A percentile compares a stretch with the other conserved stretches of the same genome.
Conservation (phyloP, 345 rosid genomes). For the Salix caprea region DNA sequence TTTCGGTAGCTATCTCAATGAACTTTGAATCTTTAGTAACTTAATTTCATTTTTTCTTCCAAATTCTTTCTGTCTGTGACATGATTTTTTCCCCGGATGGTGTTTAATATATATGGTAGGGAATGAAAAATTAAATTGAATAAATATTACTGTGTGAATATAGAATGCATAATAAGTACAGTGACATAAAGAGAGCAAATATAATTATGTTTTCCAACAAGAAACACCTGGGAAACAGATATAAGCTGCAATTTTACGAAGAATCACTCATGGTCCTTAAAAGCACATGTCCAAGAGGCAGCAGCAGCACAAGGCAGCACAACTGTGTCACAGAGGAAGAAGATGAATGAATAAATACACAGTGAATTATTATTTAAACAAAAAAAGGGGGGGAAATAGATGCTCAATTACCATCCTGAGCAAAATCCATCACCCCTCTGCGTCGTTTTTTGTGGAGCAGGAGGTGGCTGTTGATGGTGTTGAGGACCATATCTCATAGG, state of each 20-base stretch:
- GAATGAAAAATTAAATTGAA: background rate
- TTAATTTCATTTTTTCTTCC: too few relatives aligned
- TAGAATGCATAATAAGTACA: background rate
- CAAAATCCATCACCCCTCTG: slow-evolving; percentile 7
- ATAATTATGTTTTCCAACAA: background rate
- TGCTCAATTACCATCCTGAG: slow-evolving; percentile 9
- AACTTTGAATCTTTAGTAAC: too few relatives aligned
- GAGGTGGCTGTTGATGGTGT: background rate
- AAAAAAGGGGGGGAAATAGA: background rate
- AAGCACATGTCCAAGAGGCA: slow-evolving; percentile 23
- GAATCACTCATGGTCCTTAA: background rate
- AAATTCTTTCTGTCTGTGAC: too few relatives aligned
- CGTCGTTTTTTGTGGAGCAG: slow-evolving; percentile 1
- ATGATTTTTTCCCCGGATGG: too few relatives aligned
- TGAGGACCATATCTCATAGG: slow-evolving; percentile 9
- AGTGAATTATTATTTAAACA: background rate
- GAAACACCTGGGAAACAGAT: background rate
- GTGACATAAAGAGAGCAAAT: background rate
- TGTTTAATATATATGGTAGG: too few relatives aligned
- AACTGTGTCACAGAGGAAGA: background rate
- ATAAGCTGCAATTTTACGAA: background rate
- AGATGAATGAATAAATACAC: too few relatives aligned
- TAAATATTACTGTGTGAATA: background rate
- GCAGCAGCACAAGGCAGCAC: slow-evolving; percentile 28
- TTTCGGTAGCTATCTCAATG: background rate